A percentile compares a stretch with the other conserved stretches of the same genome.
Evolutionary conservation across 164 flowering plant species (phyloP).

Genomic region (Malania oleifera): DNA sequence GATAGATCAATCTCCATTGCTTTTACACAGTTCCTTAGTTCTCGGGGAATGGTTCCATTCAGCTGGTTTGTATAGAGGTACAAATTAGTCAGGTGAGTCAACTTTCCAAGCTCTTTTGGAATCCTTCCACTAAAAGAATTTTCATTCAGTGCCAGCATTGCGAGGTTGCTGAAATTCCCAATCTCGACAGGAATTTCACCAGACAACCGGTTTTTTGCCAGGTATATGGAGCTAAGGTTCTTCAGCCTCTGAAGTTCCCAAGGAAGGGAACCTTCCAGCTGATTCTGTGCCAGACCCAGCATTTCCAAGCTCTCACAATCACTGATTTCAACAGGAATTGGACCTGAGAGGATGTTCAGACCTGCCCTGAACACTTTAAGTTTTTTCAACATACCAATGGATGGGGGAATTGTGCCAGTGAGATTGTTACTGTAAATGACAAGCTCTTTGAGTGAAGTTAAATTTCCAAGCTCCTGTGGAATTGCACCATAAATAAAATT

Average conservation of each 20-base stretch:
- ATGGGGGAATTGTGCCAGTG: conserved; percentile 17
- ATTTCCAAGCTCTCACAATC: conserved; percentile 37
- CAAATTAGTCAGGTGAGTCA: conserved; percentile 28
- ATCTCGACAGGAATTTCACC: too few relatives aligned
- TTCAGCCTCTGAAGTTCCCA: conserved; percentile 36
- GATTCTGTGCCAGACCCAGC: conserved; percentile 52
- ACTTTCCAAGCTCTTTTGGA: conserved; percentile 50
- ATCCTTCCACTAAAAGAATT: conserved; percentile 40
- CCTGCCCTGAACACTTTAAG: conserved; percentile 50
- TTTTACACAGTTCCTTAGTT: conserved; percentile 34
- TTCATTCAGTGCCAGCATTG: too few relatives aligned
- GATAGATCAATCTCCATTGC: too few relatives aligned
- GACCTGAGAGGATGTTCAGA: conserved; percentile 39
- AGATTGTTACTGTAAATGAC: neutral
- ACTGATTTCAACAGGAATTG: conserved; percentile 52
- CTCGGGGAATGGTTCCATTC: conserved; percentile 50
- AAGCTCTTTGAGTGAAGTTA: conserved; percentile 1
- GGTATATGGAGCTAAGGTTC: conserved; percentile 39
- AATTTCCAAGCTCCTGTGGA: conserved; percentile 35
- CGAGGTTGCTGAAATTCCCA: conserved; percentile 31
- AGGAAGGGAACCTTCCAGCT: conserved; percentile 42
- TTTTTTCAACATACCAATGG: conserved; percentile 35
- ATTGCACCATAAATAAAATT: conserved; percentile 40
- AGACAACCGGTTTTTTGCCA: conserved; percentile 43
- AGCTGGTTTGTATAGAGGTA: conserved; percentile 45